Percentiles rank a stretch among this genome's conserved stretches.
These are phyloP conservation scores for Penicillium sp. DNA, from an alignment of 2,329 filamentous ascomycete species.

Conservation along the genomic window DNA sequence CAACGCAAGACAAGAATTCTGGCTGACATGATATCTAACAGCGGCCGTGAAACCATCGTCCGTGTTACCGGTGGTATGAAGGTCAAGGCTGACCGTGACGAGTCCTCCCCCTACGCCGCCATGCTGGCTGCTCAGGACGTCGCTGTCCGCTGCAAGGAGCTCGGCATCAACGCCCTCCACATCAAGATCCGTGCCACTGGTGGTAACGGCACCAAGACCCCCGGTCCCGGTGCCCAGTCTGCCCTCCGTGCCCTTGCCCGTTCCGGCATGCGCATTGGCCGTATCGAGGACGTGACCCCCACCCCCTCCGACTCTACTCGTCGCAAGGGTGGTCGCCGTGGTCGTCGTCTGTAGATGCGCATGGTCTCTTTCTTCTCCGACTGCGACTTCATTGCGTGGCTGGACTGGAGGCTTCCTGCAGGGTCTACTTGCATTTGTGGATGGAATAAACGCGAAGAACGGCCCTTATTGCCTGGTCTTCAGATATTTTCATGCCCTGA, in stretches of 20 bases:
- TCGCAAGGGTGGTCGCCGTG: constrained; percentile 99
- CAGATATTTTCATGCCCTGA: constrained; percentile 46
- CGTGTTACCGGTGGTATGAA: constrained; percentile 99
- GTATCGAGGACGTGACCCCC: constrained; percentile 99
- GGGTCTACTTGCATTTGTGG: constrained; percentile 45
- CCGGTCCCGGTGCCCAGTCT: constrained; percentile 97
- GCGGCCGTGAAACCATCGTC: constrained; percentile 99
- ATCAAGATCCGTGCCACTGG: constrained; percentile 99
- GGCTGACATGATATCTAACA: constrained; percentile 65
- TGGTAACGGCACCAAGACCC: constrained; percentile 99
- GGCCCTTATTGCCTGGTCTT: constrained; percentile 57
- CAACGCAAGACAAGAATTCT: constrained; percentile 26
- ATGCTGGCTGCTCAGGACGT: constrained; percentile 99
- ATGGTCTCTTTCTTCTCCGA: constrained; percentile 38
- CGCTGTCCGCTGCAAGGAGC: constrained; percentile 84
- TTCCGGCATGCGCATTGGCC: constrained; percentile 99
- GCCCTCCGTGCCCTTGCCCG: constrained; percentile 98
- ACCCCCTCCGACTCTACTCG: constrained; percentile 99
- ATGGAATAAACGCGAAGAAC: constrained; percentile 59
- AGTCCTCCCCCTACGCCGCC: constrained; percentile 99
- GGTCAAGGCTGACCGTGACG: constrained; percentile 99
- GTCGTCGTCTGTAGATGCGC: constrained; percentile 93
- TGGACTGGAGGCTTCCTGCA: constrained; percentile 40
- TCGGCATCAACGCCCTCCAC: constrained; percentile 93
- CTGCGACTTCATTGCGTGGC: constrained; percentile 34